Conservation (phyloP, 2,329 filamentous ascomycete genomes). For the Dothideomycetes sp. region DNA sequence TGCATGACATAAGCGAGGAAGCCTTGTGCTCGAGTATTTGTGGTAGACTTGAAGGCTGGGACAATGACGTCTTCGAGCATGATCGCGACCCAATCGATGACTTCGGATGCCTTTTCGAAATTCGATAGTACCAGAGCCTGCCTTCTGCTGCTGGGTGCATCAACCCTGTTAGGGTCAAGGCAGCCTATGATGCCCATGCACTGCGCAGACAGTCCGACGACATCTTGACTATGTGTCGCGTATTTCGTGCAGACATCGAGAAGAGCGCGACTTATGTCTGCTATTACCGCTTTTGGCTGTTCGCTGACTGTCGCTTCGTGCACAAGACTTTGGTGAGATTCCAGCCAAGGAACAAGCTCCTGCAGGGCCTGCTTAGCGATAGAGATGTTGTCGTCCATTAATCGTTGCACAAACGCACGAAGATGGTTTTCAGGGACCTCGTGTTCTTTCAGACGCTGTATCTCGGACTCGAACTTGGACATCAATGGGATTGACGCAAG, state of each 20-base stretch:
- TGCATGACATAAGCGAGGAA: conserved; percentile 95
- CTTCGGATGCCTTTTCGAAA: conserved; percentile 67
- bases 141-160: conserved; percentile 63
- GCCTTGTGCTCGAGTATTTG: conserved; percentile 76
- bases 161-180: conserved; percentile 80
- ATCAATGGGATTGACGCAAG: conserved; percentile 61
- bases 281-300: conserved; percentile 66
- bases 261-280: conserved; percentile 61
- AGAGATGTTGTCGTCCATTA: conserved; percentile 72
- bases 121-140: conserved; percentile 84
- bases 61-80: conserved; percentile 80
- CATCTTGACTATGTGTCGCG: conserved; percentile 53
- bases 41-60: conserved; percentile 81
- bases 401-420: conserved; percentile 59
- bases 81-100: conserved; percentile 74
- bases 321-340: conserved; percentile 62
- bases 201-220: conserved; percentile 64
- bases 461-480: conserved; percentile 52
- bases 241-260: conserved; percentile 80
- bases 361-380: conserved; percentile 73
- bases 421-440: conserved; percentile 58
- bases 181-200: conserved; percentile 85
- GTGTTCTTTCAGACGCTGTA: conserved; percentile 53
- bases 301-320: conserved; percentile 73
- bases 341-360: conserved; percentile 66